Percentiles rank a stretch among this genome's conserved stretches.
Conservation (phyloP, 2,329 filamentous ascomycete species). For the Penicillium sp. region DNA sequence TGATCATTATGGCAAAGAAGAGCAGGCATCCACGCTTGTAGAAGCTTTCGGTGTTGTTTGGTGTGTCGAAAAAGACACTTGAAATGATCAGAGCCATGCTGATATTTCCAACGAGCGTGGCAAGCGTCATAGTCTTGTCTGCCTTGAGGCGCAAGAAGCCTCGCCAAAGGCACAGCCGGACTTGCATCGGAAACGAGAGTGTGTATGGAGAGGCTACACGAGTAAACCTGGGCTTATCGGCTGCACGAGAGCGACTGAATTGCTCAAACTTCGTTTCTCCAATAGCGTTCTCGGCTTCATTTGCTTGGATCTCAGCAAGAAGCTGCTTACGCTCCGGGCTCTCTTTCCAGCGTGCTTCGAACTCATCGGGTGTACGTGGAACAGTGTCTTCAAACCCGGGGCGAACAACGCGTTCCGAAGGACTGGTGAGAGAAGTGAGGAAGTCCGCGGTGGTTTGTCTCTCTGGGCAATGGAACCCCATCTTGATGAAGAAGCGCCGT, state of each 20-base stretch:
- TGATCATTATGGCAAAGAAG: slow-evolving; percentile 83
- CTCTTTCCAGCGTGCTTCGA: slow-evolving; percentile 56
- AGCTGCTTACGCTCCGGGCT: slow-evolving; percentile 49
- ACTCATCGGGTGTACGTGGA: slow-evolving; percentile 68
- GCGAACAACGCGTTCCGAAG: slow-evolving; percentile 55
- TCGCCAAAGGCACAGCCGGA: slow-evolving; percentile 75
- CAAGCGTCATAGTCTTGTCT: slow-evolving; percentile 71
- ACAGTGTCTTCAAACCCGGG: slow-evolving; percentile 61
- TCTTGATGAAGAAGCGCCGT: slow-evolving; percentile 63
- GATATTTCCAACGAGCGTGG: slow-evolving; percentile 64
- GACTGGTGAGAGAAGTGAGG: slow-evolving; percentile 66
- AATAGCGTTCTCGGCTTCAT: slow-evolving; percentile 38
- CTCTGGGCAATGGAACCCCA: slow-evolving; percentile 67
- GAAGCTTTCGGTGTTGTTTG: slow-evolving; percentile 66
- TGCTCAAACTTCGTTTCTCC: slow-evolving; percentile 36
- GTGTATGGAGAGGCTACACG: slow-evolving; percentile 76
- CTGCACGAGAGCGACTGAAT: slow-evolving; percentile 40
- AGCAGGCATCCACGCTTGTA: slow-evolving; percentile 73
- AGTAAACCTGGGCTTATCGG: slow-evolving; percentile 42
- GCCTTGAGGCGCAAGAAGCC: slow-evolving; percentile 72
- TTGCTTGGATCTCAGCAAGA: slow-evolving; percentile 42
- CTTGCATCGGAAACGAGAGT: slow-evolving; percentile 71
- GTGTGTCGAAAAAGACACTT: slow-evolving; percentile 75
- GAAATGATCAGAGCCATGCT: slow-evolving; percentile 73
- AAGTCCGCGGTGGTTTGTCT: slow-evolving; percentile 70